phyloP scores from a whole-genome alignment of 495 filamentous ascomycete genomes.

The Xylaria acuta region DNA sequence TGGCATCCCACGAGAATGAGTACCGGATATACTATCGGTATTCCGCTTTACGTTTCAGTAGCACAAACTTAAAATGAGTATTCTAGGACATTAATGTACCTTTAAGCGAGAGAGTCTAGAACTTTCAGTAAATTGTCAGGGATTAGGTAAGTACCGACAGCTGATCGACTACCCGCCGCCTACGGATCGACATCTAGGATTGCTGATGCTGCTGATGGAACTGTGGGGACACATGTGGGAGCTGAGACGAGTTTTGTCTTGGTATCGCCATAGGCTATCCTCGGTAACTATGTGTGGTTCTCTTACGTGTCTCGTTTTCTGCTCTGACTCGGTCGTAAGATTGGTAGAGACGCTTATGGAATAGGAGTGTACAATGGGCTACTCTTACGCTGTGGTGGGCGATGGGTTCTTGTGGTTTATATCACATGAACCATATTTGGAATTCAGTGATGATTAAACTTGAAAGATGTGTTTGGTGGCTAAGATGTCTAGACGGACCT shows the following conservation, averaged over 20 bases:
- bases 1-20: neutral
- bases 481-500: neutral
- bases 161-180: neutral
- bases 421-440: neutral
- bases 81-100: neutral
- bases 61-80: neutral
- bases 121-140: neutral
- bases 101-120: constrained; percentile 8
- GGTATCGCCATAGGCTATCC: neutral
- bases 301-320: neutral
- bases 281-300: neutral
- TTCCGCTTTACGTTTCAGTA: too few species aligned
- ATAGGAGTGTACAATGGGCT: neutral
- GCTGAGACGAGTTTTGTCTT: neutral
- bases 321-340: neutral
- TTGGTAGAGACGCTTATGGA: neutral
- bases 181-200: neutral
- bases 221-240: neutral
- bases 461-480: neutral
- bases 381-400: neutral
- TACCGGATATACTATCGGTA: neutral
- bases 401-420: neutral
- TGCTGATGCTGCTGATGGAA: neutral
- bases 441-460: neutral
- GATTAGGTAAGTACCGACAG: neutral